A percentile compares a stretch with the other conserved stretches of the same genome.
Evolutionary conservation across 2,329 filamentous ascomycete species (phyloP).

Genomic region (Ophiostoma fasciatum): DNA sequence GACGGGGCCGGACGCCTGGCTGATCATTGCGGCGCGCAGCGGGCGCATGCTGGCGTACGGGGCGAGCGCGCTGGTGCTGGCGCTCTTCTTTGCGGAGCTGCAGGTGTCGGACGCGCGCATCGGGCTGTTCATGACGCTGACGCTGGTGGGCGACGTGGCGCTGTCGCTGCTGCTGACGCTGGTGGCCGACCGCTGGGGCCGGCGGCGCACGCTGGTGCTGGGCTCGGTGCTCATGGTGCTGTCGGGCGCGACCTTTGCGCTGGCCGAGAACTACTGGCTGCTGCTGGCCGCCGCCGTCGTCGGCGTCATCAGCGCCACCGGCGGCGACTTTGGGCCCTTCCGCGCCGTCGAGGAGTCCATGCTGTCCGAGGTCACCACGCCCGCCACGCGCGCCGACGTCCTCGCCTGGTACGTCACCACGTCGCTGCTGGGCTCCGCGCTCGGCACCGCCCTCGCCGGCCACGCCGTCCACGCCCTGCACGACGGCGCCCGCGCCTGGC

Average conservation of each 20-base stretch:
- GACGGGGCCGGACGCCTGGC: constrained; percentile 33
- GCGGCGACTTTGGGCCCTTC: constrained; percentile 54
- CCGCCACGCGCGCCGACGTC: constrained; percentile 43
- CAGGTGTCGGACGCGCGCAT: constrained; percentile 41
- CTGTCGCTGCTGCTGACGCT: constrained; percentile 42
- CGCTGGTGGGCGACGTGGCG: constrained; percentile 43
- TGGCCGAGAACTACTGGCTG: constrained; percentile 43
- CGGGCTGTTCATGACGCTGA: constrained; percentile 52
- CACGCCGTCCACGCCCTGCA: constrained; percentile 33
- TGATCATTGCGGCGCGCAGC: constrained; percentile 36
- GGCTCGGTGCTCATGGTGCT: constrained; percentile 41
- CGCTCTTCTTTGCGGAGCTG: constrained; percentile 43
- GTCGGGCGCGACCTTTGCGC: constrained; percentile 38
- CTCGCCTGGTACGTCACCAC: constrained; percentile 50
- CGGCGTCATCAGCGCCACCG: constrained; percentile 46
- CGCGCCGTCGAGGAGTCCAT: constrained; percentile 52
- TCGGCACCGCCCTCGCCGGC: constrained; percentile 38
- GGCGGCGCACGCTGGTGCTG: constrained; percentile 35
- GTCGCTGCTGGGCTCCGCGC: constrained; percentile 37
- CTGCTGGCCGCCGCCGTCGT: constrained; percentile 41
- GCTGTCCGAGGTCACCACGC: constrained; percentile 43
- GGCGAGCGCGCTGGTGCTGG: constrained; percentile 43
- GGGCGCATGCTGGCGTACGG: constrained; percentile 51
- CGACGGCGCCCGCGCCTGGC: constrained; percentile 28
- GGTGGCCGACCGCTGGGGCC: constrained; percentile 42